Conservation (phyloP, 768 basidiomycete genomes). For the Clitopilus passeckerianus region DNA sequence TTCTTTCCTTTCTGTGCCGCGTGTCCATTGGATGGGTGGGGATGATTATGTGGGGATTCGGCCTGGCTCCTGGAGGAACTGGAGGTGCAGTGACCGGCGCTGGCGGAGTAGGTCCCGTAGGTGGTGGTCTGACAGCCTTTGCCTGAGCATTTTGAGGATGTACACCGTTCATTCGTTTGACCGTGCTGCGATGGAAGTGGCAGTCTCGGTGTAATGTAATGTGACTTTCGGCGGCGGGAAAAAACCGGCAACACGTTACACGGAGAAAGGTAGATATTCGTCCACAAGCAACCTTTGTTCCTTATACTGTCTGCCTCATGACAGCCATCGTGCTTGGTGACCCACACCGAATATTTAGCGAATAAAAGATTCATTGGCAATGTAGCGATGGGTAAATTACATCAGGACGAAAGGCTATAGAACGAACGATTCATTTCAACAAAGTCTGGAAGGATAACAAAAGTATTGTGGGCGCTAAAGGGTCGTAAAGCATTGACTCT, state of each 20-base stretch:
- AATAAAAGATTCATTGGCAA: background rate
- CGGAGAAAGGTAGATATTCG: background rate
- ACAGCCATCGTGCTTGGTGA: background rate
- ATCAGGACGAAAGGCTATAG: too few species aligned
- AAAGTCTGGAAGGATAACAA: too few species aligned
- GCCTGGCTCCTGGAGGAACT: conserved; percentile 39
- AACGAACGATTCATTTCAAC: too few species aligned
- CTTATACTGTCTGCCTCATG: background rate
- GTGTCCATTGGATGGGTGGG: conserved; percentile 38
- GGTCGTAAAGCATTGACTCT: background rate
- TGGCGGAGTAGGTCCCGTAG: conserved; percentile 55
- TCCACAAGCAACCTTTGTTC: background rate
- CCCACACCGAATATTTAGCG: background rate
- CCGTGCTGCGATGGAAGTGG: conserved; percentile 7
- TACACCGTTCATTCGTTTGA: conserved; percentile 44
- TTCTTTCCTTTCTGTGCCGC: conserved; percentile 60
- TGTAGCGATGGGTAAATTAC: background rate
- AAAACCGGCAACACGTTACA: background rate
- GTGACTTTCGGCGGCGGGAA: background rate
- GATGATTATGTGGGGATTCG: conserved; percentile 23
- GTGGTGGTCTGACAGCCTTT: conserved; percentile 45
- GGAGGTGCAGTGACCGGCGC: conserved; percentile 57
- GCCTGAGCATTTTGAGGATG: conserved; percentile 30
- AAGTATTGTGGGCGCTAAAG: too few species aligned
- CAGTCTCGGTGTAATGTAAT: conserved; percentile 12